phyloP scores from a whole-genome alignment of 768 basidiomycete species.

The Podaxis carcinomalis region DNA sequence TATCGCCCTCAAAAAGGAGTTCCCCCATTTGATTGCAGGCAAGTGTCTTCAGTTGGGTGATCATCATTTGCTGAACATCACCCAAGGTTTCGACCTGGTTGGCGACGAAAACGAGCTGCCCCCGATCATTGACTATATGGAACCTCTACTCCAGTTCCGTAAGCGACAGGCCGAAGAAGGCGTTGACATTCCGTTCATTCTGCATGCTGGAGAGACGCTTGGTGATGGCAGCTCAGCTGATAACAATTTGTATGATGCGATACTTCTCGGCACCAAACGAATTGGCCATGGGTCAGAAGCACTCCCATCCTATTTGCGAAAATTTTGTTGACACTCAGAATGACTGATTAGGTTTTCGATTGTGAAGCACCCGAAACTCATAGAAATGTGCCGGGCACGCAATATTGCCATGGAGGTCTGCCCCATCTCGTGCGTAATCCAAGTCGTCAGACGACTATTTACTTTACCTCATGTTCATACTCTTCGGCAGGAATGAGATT shows the following conservation, averaged over 20 bases:
- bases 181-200: slow-evolving; percentile 69
- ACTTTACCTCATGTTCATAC: not conserved
- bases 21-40: slow-evolving; percentile 74
- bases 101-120: slow-evolving; percentile 61
- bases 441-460: slow-evolving; percentile 1
- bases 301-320: not conserved
- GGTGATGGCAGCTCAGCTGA: slow-evolving; percentile 73
- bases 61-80: not conserved
- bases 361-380: slow-evolving; percentile 19
- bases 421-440: slow-evolving; percentile 54
- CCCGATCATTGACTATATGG: slow-evolving; percentile 60
- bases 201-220: slow-evolving; percentile 79
- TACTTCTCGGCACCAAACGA: slow-evolving; percentile 71
- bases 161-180: slow-evolving; percentile 51
- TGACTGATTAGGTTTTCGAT: slow-evolving; percentile 53
- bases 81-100: slow-evolving; percentile 74
- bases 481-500: slow-evolving; percentile 58
- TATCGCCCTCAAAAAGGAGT: slow-evolving; percentile 66
- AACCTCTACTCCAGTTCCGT: slow-evolving; percentile 56
- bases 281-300: slow-evolving; percentile 71
- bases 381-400: not conserved
- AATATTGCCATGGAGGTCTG: not conserved
- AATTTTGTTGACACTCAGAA: not conserved
- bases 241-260: slow-evolving; percentile 72
- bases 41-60: not conserved